Percentiles rank a stretch among this genome's conserved stretches.
Evolutionary conservation across 2,329 filamentous ascomycete species (phyloP).

Genomic region (Colletotrichum lini): DNA sequence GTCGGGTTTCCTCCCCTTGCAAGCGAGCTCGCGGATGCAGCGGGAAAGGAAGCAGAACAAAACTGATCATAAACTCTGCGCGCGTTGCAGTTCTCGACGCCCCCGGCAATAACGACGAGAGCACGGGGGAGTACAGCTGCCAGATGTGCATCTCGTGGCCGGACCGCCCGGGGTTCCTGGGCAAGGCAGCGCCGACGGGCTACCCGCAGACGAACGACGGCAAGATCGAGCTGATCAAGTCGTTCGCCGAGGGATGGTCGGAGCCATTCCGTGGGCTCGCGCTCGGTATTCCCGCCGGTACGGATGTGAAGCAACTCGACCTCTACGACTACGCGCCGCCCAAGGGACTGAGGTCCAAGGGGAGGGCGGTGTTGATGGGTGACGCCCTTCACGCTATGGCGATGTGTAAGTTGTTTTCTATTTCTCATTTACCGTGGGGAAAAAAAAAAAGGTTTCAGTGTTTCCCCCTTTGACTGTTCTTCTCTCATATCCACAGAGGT

Average conservation of each 20-base stretch:
- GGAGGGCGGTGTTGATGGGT: conserved; percentile 63
- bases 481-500: conserved; percentile 6
- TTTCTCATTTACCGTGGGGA: too few species aligned
- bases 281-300: conserved; percentile 55
- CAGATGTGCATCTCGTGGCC: conserved; percentile 70
- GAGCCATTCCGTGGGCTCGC: conserved; percentile 63
- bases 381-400: conserved; percentile 72
- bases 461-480: neutral
- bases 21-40: too few species aligned
- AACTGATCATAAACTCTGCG: conserved; percentile 5
- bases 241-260: conserved; percentile 61
- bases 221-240: conserved; percentile 58
- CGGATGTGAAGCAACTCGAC: conserved; percentile 60
- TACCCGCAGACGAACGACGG: conserved; percentile 58
- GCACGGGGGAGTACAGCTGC: conserved; percentile 54
- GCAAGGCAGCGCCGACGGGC: conserved; percentile 49
- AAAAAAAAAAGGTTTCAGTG: neutral
- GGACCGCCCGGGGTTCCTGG: conserved; percentile 53
- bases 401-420: conserved; percentile 69
- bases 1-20: neutral
- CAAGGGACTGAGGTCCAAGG: conserved; percentile 52
- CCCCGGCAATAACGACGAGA: conserved; percentile 57
- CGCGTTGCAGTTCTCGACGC: conserved; percentile 60
- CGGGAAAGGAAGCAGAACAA: neutral
- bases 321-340: conserved; percentile 65